phyloP scores from a whole-genome alignment of 768 basidiomycete species.

The Suillus paluster region DNA sequence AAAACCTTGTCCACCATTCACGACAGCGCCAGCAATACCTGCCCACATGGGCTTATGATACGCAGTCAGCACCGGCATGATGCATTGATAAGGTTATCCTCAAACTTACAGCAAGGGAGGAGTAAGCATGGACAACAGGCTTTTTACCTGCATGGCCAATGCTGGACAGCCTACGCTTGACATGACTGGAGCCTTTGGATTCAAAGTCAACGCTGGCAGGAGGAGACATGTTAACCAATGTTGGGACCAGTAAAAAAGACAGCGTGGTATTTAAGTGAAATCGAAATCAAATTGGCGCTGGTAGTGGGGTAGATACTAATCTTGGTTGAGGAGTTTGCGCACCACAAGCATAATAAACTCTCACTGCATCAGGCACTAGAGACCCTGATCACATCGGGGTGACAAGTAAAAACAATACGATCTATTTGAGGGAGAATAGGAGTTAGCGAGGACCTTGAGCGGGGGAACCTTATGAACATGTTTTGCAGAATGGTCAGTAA shows the following conservation, averaged over 20 bases:
- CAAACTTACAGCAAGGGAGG: constrained; percentile 66
- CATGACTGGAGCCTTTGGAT: constrained; percentile 65
- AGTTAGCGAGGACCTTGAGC: constrained; percentile 16
- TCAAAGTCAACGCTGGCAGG: constrained; percentile 49
- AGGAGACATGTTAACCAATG: constrained; percentile 53
- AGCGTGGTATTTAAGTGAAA: constrained; percentile 38
- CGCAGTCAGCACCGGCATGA: constrained; percentile 16
- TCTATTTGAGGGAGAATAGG: constrained; percentile 8
- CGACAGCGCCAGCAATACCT: constrained; percentile 67
- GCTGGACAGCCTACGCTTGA: constrained; percentile 72
- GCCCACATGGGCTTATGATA: constrained; percentile 82
- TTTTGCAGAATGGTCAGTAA: neutral
- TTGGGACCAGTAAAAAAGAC: constrained; percentile 20
- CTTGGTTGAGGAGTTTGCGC: constrained; percentile 13
- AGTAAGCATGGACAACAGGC: constrained; percentile 61
- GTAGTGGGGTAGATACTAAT: constrained; percentile 13
- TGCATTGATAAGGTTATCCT: neutral
- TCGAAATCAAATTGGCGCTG: constrained; percentile 7
- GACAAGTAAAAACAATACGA: neutral
- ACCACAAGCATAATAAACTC: constrained; percentile 14
- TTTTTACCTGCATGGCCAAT: constrained; percentile 43
- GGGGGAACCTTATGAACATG: constrained; percentile 2
- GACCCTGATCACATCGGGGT: constrained; percentile 31
- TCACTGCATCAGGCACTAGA: constrained; percentile 6
- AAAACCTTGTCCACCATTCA: constrained; percentile 62